Evolutionary conservation across 306 rosid species (phyloP).

Genomic region (Potentilla sterilis): DNA sequence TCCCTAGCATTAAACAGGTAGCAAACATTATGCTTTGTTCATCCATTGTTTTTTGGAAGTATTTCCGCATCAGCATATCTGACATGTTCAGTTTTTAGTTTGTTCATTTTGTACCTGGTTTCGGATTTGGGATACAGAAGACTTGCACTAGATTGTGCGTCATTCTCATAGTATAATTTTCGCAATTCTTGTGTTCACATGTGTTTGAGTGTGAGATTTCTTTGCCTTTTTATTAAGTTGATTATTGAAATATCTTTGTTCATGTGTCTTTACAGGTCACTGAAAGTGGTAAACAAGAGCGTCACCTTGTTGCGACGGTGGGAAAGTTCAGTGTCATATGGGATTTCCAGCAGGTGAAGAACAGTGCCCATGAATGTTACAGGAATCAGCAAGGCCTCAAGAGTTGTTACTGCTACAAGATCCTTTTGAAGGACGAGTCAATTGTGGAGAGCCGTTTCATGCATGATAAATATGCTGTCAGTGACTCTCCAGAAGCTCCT

Average conservation of each 20-base stretch:
- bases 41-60: neutral
- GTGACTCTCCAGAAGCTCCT: conserved; percentile 88
- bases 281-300: conserved; percentile 93
- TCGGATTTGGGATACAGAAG: neutral
- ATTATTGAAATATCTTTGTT: neutral
- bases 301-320: conserved; percentile 85
- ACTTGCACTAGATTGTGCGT: neutral
- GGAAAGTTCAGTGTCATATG: conserved; percentile 98
- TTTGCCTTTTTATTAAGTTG: neutral
- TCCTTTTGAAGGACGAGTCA: conserved; percentile 81
- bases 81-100: neutral
- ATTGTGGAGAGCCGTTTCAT: conserved; percentile 85
- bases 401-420: conserved; percentile 94
- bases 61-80: neutral
- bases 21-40: neutral
- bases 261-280: conserved; percentile 59
- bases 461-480: conserved; percentile 79
- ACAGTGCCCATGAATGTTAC: conserved; percentile 79
- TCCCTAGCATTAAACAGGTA: neutral
- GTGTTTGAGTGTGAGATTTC: neutral
- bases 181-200: neutral
- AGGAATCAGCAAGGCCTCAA: conserved; percentile 90
- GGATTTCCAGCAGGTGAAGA: conserved; percentile 93
- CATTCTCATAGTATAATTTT: neutral
- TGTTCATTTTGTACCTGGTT: neutral